Evolutionary conservation across 768 basidiomycete genomes (phyloP).

Genomic region (Paxillus involutus): DNA sequence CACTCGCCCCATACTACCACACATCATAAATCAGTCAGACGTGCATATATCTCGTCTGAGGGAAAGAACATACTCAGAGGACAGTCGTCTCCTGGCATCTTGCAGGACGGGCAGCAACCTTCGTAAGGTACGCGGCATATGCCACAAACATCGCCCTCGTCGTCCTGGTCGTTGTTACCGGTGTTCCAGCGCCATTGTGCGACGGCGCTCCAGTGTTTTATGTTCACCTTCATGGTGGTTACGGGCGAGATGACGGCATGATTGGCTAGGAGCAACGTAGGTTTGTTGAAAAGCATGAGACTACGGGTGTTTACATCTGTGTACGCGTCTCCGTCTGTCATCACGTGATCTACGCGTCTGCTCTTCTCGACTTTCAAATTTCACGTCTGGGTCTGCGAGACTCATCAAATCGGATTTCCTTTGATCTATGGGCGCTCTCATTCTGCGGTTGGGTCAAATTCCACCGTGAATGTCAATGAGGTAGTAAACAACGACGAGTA

Average conservation of each 20-base stretch:
- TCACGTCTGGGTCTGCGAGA: not conserved
- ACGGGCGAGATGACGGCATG: not conserved
- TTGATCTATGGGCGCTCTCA: too few relatives aligned
- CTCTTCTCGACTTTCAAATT: constrained; percentile 32
- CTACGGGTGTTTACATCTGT: constrained; percentile 3
- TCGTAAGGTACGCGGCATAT: constrained; percentile 93
- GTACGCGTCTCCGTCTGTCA: not conserved
- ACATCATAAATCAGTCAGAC: constrained; percentile 2
- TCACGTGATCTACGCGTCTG: not conserved
- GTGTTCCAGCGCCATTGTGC: constrained; percentile 89
- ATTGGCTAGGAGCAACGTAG: not conserved
- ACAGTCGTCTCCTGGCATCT: constrained; percentile 95
- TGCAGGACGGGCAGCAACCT: constrained; percentile 94
- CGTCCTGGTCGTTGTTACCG: constrained; percentile 35
- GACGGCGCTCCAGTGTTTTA: constrained; percentile 87
- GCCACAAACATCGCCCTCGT: constrained; percentile 72
- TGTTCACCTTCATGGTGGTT: constrained; percentile 67
- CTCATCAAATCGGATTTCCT: too few relatives aligned
- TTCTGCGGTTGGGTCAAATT: too few relatives aligned
- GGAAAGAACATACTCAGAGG: constrained; percentile 66
- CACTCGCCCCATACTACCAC: constrained; percentile 96
- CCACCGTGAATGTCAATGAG: too few relatives aligned
- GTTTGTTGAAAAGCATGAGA: not conserved
- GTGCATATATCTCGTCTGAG: not conserved
- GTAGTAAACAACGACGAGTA: too few relatives aligned